These are phyloP conservation scores for Colletotrichum tanaceti DNA, from an alignment of 2,329 filamentous ascomycete species.

Conservation along the genomic window DNA sequence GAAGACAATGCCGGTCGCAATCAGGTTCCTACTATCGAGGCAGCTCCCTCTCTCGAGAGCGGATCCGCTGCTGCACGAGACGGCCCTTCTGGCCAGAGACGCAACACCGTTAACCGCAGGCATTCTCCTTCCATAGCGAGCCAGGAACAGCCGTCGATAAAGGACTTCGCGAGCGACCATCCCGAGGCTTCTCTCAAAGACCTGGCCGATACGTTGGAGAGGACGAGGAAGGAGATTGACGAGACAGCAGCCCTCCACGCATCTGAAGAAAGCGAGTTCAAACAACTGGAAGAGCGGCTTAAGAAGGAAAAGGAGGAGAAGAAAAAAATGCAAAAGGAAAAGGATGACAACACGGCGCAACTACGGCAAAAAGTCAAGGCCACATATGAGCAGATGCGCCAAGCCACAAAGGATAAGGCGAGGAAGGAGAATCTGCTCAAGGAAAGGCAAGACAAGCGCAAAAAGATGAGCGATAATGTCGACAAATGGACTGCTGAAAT, in stretches of 20 bases:
- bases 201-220: slow-evolving; percentile 84
- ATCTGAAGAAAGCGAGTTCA: slow-evolving; percentile 78
- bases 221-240: slow-evolving; percentile 84
- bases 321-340: slow-evolving; percentile 82
- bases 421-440: slow-evolving; percentile 80
- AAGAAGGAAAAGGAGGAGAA: slow-evolving; percentile 84
- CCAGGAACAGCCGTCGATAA: slow-evolving; percentile 63
- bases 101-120: slow-evolving; percentile 78
- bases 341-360: slow-evolving; percentile 89
- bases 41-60: slow-evolving; percentile 70
- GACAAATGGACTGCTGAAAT: slow-evolving; percentile 74
- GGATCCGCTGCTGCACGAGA: slow-evolving; percentile 74
- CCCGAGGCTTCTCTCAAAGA: slow-evolving; percentile 77
- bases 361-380: slow-evolving; percentile 83
- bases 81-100: slow-evolving; percentile 63
- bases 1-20: slow-evolving; percentile 62
- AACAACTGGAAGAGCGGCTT: slow-evolving; percentile 73
- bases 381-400: slow-evolving; percentile 83
- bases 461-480: slow-evolving; percentile 77
- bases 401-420: slow-evolving; percentile 80
- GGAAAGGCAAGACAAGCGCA: slow-evolving; percentile 75
- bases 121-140: slow-evolving; percentile 64
- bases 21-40: slow-evolving; percentile 69
- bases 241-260: slow-evolving; percentile 77
- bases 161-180: slow-evolving; percentile 56